Conservation (phyloP, 306 rosid genomes). For the Boehmeria nivea region DNA sequence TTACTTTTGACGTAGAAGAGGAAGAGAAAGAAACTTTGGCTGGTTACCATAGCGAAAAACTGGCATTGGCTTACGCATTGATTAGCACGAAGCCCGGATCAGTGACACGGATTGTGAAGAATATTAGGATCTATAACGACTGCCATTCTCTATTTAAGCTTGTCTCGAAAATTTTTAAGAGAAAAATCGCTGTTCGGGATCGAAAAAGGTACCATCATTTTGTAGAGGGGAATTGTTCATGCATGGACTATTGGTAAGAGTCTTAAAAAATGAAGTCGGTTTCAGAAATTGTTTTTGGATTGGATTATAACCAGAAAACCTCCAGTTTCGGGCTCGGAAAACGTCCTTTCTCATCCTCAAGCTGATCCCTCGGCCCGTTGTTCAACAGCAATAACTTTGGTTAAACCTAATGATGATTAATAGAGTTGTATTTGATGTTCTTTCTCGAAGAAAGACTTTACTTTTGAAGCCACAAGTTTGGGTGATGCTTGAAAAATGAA, state of each 20-base stretch:
- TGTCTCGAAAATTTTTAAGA: constrained; percentile 12
- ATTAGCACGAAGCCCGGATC: constrained; percentile 21
- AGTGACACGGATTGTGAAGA: constrained; percentile 14
- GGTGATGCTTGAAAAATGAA: too few relatives aligned
- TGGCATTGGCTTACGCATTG: constrained; percentile 22
- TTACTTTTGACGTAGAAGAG: constrained; percentile 21
- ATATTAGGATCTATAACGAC: constrained; percentile 20
- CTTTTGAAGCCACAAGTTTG: too few relatives aligned
- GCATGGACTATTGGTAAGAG: constrained; percentile 24
- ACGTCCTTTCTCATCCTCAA: too few relatives aligned
- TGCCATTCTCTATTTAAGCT: constrained; percentile 21
- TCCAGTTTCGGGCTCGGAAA: too few relatives aligned
- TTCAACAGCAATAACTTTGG: too few relatives aligned
- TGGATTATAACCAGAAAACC: too few relatives aligned
- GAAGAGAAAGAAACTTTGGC: constrained; percentile 18
- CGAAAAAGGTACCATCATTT: constrained; percentile 26
- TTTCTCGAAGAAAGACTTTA: too few relatives aligned
- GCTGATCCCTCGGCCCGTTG: too few relatives aligned
- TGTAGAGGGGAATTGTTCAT: constrained; percentile 18
- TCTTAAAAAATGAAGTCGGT: not conserved
- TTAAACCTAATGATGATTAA: too few relatives aligned
- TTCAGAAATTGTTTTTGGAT: too few relatives aligned
- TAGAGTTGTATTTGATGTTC: too few relatives aligned
- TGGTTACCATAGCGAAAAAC: constrained; percentile 26
- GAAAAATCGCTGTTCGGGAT: constrained; percentile 16